Conservation (phyloP, 129 eudicot genomes). For the Ambrosia artemisiifolia region DNA sequence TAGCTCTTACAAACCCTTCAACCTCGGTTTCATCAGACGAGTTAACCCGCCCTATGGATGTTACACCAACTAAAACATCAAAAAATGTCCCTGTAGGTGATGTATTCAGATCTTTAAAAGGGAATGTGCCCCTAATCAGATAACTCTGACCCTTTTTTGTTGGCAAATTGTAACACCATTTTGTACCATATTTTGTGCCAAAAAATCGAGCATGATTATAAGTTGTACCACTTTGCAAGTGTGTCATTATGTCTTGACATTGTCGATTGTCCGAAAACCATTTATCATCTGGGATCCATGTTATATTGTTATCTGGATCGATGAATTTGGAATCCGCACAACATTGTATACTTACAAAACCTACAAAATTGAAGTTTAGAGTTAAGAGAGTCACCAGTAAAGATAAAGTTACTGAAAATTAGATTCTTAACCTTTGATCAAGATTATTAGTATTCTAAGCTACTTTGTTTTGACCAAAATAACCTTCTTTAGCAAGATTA, state of each 20-base stretch:
- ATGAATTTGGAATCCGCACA: constrained; percentile 45
- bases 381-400: neutral
- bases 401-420: neutral
- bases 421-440: constrained; percentile 16
- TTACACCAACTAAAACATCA: constrained; percentile 38
- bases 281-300: constrained; percentile 47
- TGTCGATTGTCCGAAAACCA: constrained; percentile 44
- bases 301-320: constrained; percentile 43
- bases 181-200: constrained; percentile 31
- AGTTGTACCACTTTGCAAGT: constrained; percentile 20
- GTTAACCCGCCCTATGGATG: constrained; percentile 46
- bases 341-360: constrained; percentile 47
- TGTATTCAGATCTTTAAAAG: constrained; percentile 25
- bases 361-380: constrained; percentile 29
- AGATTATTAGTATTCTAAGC: constrained; percentile 11
- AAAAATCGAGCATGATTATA: constrained; percentile 43
- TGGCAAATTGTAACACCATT: constrained; percentile 61
- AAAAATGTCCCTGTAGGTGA: constrained; percentile 33
- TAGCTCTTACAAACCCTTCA: constrained; percentile 53
- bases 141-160: constrained; percentile 44
- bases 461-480: constrained; percentile 9
- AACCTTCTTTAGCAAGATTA: too few species aligned
- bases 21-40: constrained; percentile 37
- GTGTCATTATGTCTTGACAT: constrained; percentile 42
- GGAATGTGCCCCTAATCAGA: constrained; percentile 56